These are phyloP conservation scores for Ophiostoma tasmaniense DNA, from an alignment of 2,329 filamentous ascomycete genomes.

Conservation along the genomic window DNA sequence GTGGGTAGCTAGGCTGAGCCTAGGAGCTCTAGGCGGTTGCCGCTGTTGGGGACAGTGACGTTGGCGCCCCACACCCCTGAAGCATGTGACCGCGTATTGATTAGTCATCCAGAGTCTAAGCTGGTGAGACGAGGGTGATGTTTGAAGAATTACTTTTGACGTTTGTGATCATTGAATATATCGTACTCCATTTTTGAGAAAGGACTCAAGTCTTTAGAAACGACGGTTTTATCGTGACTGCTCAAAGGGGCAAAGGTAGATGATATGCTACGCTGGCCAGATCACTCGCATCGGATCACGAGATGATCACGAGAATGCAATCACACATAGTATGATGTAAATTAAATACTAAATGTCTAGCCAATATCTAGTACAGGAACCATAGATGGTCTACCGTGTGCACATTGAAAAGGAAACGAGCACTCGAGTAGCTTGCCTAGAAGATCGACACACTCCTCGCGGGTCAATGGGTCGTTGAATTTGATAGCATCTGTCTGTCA, in stretches of 20 bases:
- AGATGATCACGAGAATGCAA: not conserved
- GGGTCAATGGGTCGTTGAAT: conserved; percentile 66
- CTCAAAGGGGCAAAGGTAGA: too few species aligned
- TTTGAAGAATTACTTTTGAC: too few species aligned
- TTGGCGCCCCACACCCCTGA: conserved; percentile 5
- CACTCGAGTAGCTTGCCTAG: conserved; percentile 51
- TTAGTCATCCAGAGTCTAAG: not conserved
- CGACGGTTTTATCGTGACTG: too few species aligned
- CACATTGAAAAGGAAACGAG: conserved; percentile 72
- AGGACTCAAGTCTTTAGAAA: too few species aligned
- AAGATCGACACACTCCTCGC: conserved; percentile 49
- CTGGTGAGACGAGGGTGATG: not conserved
- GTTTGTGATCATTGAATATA: too few species aligned
- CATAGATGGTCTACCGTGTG: conserved; percentile 65
- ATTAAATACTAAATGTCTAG: not conserved
- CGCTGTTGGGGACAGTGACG: not conserved
- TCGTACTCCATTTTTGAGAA: too few species aligned
- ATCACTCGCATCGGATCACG: too few species aligned
- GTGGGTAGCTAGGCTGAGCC: not conserved
- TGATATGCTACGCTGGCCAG: too few species aligned
- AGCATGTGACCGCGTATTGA: not conserved
- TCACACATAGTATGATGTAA: not conserved
- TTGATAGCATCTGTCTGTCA: conserved; percentile 52
- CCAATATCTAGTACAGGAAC: conserved; percentile 51
- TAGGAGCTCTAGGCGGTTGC: not conserved